Conservation (phyloP, 352 stramenopile species). For the Phytopythium montanum region DNA sequence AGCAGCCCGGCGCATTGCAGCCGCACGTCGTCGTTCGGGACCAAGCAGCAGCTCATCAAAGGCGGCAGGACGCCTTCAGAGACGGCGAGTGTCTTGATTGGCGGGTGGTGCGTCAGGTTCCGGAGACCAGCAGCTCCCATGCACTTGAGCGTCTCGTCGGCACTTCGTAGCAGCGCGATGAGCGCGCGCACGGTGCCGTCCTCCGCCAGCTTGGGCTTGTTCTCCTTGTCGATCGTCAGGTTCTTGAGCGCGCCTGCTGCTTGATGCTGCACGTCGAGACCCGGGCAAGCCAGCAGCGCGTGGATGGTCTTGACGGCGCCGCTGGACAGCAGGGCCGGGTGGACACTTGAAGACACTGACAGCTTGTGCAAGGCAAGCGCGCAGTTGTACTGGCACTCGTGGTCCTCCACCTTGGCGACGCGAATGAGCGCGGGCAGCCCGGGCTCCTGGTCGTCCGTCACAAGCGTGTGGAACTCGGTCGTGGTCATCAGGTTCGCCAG, state of each 20-base stretch:
- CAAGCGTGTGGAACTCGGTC: conserved; percentile 72
- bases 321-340: conserved; percentile 63
- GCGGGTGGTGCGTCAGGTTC: conserved; percentile 82
- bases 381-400: conserved; percentile 90
- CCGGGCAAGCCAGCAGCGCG: conserved; percentile 61
- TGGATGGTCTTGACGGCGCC: conserved; percentile 64
- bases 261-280: conserved; percentile 83
- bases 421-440: conserved; percentile 83
- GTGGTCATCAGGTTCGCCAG: conserved; percentile 90
- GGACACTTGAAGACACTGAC: conserved; percentile 58
- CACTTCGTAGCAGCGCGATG: conserved; percentile 77
- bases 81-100: conserved; percentile 68
- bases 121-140: conserved; percentile 87
- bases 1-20: conserved; percentile 88
- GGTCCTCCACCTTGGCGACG: conserved; percentile 87
- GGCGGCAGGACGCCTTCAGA: conserved; percentile 60
- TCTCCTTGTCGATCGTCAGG: conserved; percentile 86
- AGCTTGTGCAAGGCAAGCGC: conserved; percentile 90
- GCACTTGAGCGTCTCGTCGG: conserved; percentile 76
- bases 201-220: conserved; percentile 87
- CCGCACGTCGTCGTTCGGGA: conserved; percentile 78
- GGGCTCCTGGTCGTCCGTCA: conserved; percentile 59
- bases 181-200: conserved; percentile 76
- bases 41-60: conserved; percentile 55
- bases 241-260: conserved; percentile 91